Conservation (phyloP, 805 yeast genomes). For the Priceomyces medius region DNA sequence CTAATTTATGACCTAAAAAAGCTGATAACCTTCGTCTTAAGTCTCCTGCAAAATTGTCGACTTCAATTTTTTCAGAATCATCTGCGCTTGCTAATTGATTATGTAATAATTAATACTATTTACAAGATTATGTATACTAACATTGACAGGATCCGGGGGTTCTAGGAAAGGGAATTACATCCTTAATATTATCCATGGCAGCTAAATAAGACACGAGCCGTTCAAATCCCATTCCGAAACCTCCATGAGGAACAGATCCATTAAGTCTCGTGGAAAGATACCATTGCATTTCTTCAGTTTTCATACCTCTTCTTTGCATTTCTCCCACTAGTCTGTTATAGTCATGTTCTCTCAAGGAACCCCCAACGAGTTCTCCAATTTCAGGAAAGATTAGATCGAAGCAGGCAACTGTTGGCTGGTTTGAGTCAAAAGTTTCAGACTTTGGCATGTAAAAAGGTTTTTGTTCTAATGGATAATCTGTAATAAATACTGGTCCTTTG, state of each 20-base stretch:
- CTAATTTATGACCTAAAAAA: neutral
- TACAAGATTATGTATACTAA: slow-evolving; percentile 13
- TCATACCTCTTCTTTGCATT: slow-evolving; percentile 58
- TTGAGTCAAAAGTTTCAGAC: slow-evolving; percentile 31
- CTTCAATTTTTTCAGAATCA: neutral
- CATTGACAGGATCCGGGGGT: slow-evolving; percentile 46
- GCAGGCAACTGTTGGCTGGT: slow-evolving; percentile 71
- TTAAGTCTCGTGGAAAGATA: slow-evolving; percentile 68
- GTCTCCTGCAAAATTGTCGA: neutral
- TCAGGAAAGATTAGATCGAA: slow-evolving; percentile 88
- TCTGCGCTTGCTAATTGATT: neutral
- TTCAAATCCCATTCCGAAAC: slow-evolving; percentile 95
- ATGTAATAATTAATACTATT: neutral
- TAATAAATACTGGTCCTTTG: slow-evolving; percentile 78
- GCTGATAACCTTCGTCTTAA: neutral
- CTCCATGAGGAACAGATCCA: slow-evolving; percentile 93
- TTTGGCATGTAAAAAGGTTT: slow-evolving; percentile 93
- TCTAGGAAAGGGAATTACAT: slow-evolving; percentile 85
- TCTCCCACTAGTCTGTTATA: slow-evolving; percentile 46
- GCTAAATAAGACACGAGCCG: slow-evolving; percentile 72
- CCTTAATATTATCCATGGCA: slow-evolving; percentile 78
- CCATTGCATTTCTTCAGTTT: slow-evolving; percentile 67
- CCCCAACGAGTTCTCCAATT: slow-evolving; percentile 92
- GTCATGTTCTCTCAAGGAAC: slow-evolving; percentile 83
- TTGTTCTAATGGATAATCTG: slow-evolving; percentile 74